A percentile compares a stretch with the other conserved stretches of the same genome.
These are phyloP conservation scores for Thecaphora thlaspeos DNA, from an alignment of 1,284 basidiomycete genomes.

Conservation along the genomic window DNA sequence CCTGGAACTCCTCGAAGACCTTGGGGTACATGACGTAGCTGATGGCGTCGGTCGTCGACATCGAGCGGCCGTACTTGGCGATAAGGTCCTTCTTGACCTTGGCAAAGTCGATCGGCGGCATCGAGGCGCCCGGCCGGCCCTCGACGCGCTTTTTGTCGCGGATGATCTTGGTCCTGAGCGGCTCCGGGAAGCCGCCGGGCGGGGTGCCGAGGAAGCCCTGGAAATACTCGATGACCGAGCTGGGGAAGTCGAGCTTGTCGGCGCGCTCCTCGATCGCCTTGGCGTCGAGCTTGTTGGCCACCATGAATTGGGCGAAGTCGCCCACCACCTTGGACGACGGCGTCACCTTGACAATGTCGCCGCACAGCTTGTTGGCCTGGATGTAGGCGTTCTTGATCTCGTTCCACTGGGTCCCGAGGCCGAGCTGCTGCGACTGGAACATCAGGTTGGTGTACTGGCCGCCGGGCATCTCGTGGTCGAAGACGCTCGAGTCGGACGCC, in stretches of 20 bases:
- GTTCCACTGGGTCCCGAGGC: conserved; percentile 94
- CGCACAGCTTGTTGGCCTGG: conserved; percentile 68
- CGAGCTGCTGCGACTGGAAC: conserved; percentile 98
- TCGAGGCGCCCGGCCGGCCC: conserved; percentile 80
- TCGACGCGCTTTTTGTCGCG: conserved; percentile 92
- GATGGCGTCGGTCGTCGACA: conserved; percentile 77
- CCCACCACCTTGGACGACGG: conserved; percentile 99
- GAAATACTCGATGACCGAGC: conserved; percentile 60
- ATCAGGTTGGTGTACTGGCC: conserved; percentile 65
- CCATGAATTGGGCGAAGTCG: conserved; percentile 97
- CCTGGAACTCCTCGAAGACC: conserved; percentile 94
- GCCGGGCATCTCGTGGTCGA: conserved; percentile 99
- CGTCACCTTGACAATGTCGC: conserved; percentile 98
- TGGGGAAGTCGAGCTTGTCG: conserved; percentile 95
- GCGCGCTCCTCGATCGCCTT: conserved; percentile 83
- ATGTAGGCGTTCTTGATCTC: conserved; percentile 99
- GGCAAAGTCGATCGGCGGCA: conserved; percentile 90
- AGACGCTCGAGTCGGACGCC: conserved; percentile 80
- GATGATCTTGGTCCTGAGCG: conserved; percentile 84
- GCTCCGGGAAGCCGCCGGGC: conserved; percentile 93
- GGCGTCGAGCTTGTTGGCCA: conserved; percentile 84
- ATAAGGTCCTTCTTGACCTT: conserved; percentile 90
- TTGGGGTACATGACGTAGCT: conserved; percentile 97
- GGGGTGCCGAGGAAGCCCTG: conserved; percentile 77
- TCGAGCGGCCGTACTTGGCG: conserved; percentile 90